Conservation (phyloP, 192 early-diverging fungal genomes). For the Entomortierella parvispora region DNA sequence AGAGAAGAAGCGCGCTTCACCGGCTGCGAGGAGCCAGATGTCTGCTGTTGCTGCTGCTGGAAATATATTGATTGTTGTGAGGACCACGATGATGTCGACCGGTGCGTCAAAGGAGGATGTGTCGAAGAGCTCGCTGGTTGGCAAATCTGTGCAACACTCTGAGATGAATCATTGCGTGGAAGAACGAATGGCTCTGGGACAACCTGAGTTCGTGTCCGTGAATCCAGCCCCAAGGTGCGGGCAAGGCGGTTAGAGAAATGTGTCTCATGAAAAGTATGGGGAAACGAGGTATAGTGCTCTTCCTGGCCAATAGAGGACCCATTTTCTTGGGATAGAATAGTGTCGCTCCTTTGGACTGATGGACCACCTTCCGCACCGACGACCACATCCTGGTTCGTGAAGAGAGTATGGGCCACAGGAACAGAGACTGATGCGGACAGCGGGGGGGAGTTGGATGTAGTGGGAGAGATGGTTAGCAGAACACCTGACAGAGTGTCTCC, state of each 20-base stretch:
- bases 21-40: not conserved
- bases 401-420: no score
- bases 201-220: slow-evolving; percentile 3
- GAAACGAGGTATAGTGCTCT: slow-evolving; percentile 37
- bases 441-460: not conserved
- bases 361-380: not conserved
- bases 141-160: no score
- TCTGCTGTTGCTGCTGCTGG: slow-evolving; percentile 13
- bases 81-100: slow-evolving; percentile 36
- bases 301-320: not conserved
- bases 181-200: no score
- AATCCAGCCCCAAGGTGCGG: slow-evolving; percentile 29
- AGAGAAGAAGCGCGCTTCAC: slow-evolving; percentile 10
- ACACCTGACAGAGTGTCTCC: no score
- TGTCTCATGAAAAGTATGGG: slow-evolving; percentile 32
- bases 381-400: no score
- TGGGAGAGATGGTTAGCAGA: not conserved
- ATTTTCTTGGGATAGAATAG: not conserved
- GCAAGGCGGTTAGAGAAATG: slow-evolving; percentile 16
- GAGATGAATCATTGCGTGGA: no score
- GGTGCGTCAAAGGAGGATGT: not conserved
- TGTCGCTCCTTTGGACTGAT: not conserved
- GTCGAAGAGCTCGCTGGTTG: no score
- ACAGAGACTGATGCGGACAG: no score
- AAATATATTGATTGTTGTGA: slow-evolving; percentile 34